Evolutionary conservation across 108 stramenopile genomes (phyloP), one percentile per base, ranked within the genome.

Genomic region (Poteriospumella lacustris): DNA sequence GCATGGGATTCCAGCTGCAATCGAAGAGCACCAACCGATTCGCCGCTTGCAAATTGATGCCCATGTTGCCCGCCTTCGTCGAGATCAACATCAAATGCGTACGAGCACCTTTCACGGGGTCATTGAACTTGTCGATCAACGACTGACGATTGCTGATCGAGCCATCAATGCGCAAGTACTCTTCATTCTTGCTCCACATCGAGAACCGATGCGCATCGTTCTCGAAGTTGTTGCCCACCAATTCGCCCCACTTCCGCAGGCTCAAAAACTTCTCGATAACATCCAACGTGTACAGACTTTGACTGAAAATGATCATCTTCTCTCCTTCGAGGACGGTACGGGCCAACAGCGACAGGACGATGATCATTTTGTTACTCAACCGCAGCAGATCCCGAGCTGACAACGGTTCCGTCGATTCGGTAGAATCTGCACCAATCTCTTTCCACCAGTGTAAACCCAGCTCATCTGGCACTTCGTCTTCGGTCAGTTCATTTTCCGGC

Each of bases 1-100:
- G 41, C 29, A 83, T 82, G 0, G 85, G 85, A 58, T 85, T 85
- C 85, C 85, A 85, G 79, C 81, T 82, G n/a, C 76, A 73, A 78
- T 85, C 85, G 44, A 85, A 81, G 47, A 85, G 68, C 29, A 85
- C 82, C 52, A 85, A 79, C 31, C 68, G 44, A 40, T 84, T 84
- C 2, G 85, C 85, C 1, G 83, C 44, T 12, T 76, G 78, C 34
- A 85, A 80, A 31, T 85, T 85, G 72, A 85, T 85, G 58, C 85
- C 85, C 68, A 79, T 72, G 68, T 79, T 79, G 5, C 78, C 78
- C 2, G 78, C 78, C 26, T 58, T 79, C 26, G 78, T 79, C 0
- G 36, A 42, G 1, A 79, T 39, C 2, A 79, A 26, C 1, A 79
- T 39, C 15, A 79, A 12, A 1, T 59, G 58, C 0, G 41, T 33